A percentile compares a stretch with the other conserved stretches of the same genome.
These are phyloP conservation scores for Mycena haematopus DNA, from an alignment of 768 basidiomycete genomes.

Conservation along the genomic window DNA sequence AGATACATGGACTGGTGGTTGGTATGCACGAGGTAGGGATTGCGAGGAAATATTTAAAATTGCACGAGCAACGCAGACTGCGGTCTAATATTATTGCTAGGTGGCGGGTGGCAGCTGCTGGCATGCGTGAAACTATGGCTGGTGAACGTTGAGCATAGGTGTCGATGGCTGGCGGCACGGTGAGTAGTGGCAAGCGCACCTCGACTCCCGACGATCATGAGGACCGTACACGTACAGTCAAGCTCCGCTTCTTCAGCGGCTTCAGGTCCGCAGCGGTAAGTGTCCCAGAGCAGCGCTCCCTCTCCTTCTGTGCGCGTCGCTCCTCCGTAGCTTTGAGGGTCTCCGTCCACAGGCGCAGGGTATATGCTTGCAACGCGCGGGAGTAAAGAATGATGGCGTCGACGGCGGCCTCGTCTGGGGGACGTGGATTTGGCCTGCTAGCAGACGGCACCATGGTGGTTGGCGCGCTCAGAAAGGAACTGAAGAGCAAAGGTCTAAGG, in stretches of 20 bases:
- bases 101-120: neutral
- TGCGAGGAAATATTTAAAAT: too few species aligned
- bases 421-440: slow-evolving; percentile 10
- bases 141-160: neutral
- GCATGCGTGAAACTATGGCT: neutral
- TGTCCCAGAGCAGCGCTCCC: neutral
- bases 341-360: slow-evolving; percentile 31
- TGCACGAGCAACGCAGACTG: too few species aligned
- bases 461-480: neutral
- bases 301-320: slow-evolving; percentile 14
- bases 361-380: slow-evolving; percentile 32
- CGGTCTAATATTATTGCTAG: neutral
- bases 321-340: slow-evolving; percentile 23
- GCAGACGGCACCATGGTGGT: slow-evolving; percentile 19
- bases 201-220: slow-evolving; percentile 14
- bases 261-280: neutral
- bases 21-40: too few species aligned
- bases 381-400: slow-evolving; percentile 28
- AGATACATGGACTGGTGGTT: too few species aligned
- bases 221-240: neutral
- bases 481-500: neutral
- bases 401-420: neutral
- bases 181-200: neutral
- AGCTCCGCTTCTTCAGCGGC: slow-evolving; percentile 2
- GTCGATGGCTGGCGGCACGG: neutral